Conservation (phyloP, 352 stramenopile species). For the Pythium vanterpoolii region DNA sequence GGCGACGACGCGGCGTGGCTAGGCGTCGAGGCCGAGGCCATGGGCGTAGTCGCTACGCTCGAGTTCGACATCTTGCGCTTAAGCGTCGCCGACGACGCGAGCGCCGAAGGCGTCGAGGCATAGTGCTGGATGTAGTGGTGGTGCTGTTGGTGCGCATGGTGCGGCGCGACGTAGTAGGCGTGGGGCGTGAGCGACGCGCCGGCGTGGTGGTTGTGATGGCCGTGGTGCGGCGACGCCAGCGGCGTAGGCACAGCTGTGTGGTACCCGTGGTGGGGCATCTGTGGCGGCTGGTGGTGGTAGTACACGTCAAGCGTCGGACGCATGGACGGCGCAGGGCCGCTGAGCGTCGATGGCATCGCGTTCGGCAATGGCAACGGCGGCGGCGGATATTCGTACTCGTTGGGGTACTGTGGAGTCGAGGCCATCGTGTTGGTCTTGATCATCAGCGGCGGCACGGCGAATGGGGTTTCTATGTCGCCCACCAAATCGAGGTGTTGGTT, state of each 20-base stretch:
- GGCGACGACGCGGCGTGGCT: conserved; percentile 9
- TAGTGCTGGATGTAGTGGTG: conserved; percentile 31
- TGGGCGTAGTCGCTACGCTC: conserved; percentile 15
- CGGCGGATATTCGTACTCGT: conserved; percentile 23
- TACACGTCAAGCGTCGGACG: conserved; percentile 29
- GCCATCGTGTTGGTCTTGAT: conserved; percentile 21
- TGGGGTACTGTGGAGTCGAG: conserved; percentile 18
- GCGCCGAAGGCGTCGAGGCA: conserved; percentile 24
- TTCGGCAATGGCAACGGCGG: background rate
- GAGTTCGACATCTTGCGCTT: conserved; percentile 37
- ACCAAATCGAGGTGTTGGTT: background rate
- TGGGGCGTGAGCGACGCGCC: conserved; percentile 18
- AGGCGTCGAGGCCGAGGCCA: background rate
- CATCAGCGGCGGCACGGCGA: conserved; percentile 8
- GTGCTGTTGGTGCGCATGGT: conserved; percentile 17
- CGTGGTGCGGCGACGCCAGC: conserved; percentile 19
- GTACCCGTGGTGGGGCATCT: conserved; percentile 8
- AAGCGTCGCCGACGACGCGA: conserved; percentile 30
- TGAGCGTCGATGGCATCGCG: conserved; percentile 8
- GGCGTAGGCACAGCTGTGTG: conserved; percentile 3
- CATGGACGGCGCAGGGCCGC: conserved; percentile 10
- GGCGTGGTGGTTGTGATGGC: conserved; percentile 14
- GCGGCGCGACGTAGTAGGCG: conserved; percentile 22
- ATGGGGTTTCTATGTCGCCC: background rate
- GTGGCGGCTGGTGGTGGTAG: conserved; percentile 25